Percentiles rank a stretch among this genome's conserved stretches.
Evolutionary conservation across 2,329 filamentous ascomycete genomes (phyloP).

Genomic region (Exophiala calicioides): DNA sequence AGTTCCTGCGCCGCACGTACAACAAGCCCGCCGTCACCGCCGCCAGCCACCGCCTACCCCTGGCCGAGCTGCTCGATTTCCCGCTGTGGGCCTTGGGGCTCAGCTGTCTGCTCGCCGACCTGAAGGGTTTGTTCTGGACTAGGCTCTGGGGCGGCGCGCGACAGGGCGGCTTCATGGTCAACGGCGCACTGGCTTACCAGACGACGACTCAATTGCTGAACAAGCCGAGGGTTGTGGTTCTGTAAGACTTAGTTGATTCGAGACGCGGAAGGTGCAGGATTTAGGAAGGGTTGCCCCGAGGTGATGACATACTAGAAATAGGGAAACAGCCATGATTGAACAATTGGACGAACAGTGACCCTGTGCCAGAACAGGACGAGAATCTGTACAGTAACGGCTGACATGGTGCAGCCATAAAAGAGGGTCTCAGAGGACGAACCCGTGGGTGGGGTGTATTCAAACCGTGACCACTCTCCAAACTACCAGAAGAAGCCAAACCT

Average conservation of each 20-base stretch:
- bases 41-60: constrained; percentile 31
- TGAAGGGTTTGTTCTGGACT: constrained; percentile 61
- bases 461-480: too few species aligned
- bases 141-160: constrained; percentile 58
- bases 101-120: constrained; percentile 54
- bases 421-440: too few species aligned
- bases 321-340: too few species aligned
- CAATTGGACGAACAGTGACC: too few species aligned
- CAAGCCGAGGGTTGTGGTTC: constrained; percentile 40
- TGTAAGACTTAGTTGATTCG: constrained; percentile 26
- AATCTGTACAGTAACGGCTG: too few species aligned
- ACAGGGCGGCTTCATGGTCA: constrained; percentile 58
- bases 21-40: constrained; percentile 31
- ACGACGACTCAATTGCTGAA: constrained; percentile 41
- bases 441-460: too few species aligned
- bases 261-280: neutral
- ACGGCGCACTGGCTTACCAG: constrained; percentile 57
- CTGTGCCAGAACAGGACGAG: too few species aligned
- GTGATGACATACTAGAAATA: too few species aligned
- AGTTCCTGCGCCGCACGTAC: constrained; percentile 49
- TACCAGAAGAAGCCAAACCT: too few species aligned
- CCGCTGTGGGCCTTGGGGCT: constrained; percentile 54
- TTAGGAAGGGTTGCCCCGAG: neutral
- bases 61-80: constrained; percentile 41
- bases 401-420: too few species aligned